phyloP scores from a whole-genome alignment of 345 rosid species.

The Citrus cavaleriei region DNA sequence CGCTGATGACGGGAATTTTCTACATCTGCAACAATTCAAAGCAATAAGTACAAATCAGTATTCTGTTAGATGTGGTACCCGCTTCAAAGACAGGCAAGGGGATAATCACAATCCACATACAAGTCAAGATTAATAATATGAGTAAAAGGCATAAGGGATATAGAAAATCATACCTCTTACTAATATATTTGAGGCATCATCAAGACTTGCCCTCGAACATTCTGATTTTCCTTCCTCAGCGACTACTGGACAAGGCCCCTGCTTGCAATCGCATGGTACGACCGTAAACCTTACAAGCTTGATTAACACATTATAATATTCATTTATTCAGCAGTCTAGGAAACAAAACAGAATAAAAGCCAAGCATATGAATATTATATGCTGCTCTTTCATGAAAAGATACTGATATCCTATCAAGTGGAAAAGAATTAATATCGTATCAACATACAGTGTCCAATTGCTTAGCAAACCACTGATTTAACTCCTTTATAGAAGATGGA shows the following conservation, averaged over 20 bases:
- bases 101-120: neutral
- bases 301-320: neutral
- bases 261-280: conserved; percentile 20
- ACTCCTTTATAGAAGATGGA: conserved; percentile 75
- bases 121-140: neutral
- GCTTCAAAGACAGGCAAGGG: neutral
- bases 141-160: neutral
- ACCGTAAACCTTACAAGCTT: conserved; percentile 2
- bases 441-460: conserved; percentile 80
- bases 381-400: neutral
- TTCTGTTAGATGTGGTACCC: neutral
- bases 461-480: conserved; percentile 88
- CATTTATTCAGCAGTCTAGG: neutral
- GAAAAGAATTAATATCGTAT: neutral
- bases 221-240: conserved; percentile 96
- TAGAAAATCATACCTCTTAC: conserved; percentile 53
- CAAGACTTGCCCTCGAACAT: conserved; percentile 93
- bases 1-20: conserved; percentile 89
- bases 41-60: conserved; percentile 6
- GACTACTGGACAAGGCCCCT: conserved; percentile 91
- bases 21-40: conserved; percentile 50
- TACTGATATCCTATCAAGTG: neutral
- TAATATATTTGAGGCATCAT: conserved; percentile 65
- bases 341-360: neutral
- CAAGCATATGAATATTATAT: neutral